Evolutionary conservation across 495 filamentous ascomycete genomes (phyloP), one percentile per base, ranked within the genome.

Genomic region (Terfezia claveryi): DNA sequence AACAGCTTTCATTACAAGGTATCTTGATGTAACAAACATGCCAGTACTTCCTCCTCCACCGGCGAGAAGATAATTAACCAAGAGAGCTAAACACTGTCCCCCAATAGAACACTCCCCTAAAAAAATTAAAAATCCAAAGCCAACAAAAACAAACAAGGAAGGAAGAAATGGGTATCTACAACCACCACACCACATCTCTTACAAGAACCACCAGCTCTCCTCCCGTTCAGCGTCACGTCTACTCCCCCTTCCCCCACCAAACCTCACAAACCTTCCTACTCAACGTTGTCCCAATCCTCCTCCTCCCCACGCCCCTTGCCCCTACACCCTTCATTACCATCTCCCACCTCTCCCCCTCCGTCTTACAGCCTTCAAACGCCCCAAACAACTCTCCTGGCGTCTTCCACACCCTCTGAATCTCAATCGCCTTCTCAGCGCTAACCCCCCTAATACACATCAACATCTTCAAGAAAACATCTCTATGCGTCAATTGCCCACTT

Each of bases 401-500:
- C 56, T 71, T 74, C 80, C 83, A 92, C 10, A 70, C 63, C 58
- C 74, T 77, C 58, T 88, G 84, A 10, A 92, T 85, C 67, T 86
- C 84, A 2, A 87, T 64, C 0, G 85, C 84, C 64, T 86, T 88
- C 58, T 91, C 85, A 0, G 83, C 81, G 5, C 78, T 80, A n/a
- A 92, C 70, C 2, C 83, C 81, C 23, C 74, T 73, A 10, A 78
- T 83, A 60, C 82, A 85, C 85, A 92, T 89, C 52, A 92, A 70
- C 83, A 92, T 89, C 66, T 89, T 89, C 23, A 91, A 64, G 61
- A 75, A 89, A 0, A 89, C 64, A 57, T 92, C 85, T 41, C 83
- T 72, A 20, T 89, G 70, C 3, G 82, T 81, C 49, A 86, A 72
- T 46, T 73, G 72, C 36, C 83, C 81, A 0, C 81, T 85, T 66